Percentiles rank a stretch among this genome's conserved stretches.
Evolutionary conservation across 2,329 filamentous ascomycete species (phyloP).

Genomic region (Blastomyces silverae): DNA sequence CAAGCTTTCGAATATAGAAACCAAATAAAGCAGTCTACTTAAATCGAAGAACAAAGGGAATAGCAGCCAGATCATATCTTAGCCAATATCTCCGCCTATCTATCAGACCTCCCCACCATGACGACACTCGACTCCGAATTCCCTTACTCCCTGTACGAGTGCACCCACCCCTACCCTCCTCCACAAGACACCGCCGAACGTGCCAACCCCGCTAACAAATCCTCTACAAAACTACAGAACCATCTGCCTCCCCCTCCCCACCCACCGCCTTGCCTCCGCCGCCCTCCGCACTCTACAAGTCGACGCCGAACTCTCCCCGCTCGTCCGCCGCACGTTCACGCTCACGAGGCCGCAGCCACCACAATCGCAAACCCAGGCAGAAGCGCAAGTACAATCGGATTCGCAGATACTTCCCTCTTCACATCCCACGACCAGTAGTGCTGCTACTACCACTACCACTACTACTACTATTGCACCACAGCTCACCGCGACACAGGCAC

Average conservation of each 20-base stretch:
- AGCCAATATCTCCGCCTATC: background rate
- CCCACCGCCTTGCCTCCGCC: slow-evolving; percentile 65
- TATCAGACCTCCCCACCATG: background rate
- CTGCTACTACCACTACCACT: background rate
- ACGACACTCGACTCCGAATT: slow-evolving; percentile 44
- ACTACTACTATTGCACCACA: too few species aligned
- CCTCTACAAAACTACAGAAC: slow-evolving; percentile 31
- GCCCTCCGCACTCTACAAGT: slow-evolving; percentile 72
- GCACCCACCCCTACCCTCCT: slow-evolving; percentile 12
- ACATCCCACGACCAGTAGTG: background rate
- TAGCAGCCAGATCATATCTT: background rate
- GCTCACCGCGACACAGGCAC: too few species aligned
- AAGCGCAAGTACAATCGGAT: background rate
- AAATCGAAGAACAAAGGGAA: background rate
- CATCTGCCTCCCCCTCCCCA: slow-evolving; percentile 75
- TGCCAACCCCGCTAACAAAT: background rate
- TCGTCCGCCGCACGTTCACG: slow-evolving; percentile 66
- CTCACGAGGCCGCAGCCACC: slow-evolving; percentile 37
- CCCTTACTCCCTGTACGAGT: slow-evolving; percentile 57
- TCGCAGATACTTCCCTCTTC: background rate
- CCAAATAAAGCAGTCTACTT: background rate
- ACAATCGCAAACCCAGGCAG: slow-evolving; percentile 16
- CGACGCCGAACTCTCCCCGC: slow-evolving; percentile 79
- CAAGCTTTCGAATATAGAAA: background rate
- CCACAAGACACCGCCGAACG: background rate